Conservation (phyloP, 179 eudicot species). For the Spergularia azorica region DNA sequence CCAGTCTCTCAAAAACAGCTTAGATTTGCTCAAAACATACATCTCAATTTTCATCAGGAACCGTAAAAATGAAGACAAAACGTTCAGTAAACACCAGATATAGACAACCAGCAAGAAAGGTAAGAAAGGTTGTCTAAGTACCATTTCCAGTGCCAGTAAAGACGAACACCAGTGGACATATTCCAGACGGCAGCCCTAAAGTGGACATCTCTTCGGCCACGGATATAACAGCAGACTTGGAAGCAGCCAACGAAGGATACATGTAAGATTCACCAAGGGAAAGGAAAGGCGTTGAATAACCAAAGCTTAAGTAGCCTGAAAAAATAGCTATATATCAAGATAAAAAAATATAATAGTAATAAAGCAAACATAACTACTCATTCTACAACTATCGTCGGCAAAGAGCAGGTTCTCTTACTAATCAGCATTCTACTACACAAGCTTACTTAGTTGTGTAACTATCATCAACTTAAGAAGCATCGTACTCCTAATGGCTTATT, state of each 20-base stretch:
- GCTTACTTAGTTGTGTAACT: too few relatives aligned
- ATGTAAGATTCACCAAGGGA: slow-evolving; percentile 90
- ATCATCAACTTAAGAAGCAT: too few relatives aligned
- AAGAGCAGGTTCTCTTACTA: too few relatives aligned
- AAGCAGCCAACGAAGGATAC: slow-evolving; percentile 93
- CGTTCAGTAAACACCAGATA: too few relatives aligned
- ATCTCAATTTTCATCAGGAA: too few relatives aligned
- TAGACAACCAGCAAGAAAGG: too few relatives aligned
- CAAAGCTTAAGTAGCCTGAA: slow-evolving; percentile 84
- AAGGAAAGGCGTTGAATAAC: slow-evolving; percentile 93
- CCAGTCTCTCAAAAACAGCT: not conserved
- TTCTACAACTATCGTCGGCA: too few relatives aligned
- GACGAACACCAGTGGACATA: slow-evolving; percentile 89
- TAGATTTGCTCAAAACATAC: not conserved
- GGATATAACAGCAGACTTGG: slow-evolving; percentile 90
- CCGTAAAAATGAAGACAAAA: too few relatives aligned
- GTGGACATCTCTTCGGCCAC: slow-evolving; percentile 94
- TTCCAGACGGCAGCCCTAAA: slow-evolving; percentile 76
- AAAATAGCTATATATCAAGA: slow-evolving; percentile 10
- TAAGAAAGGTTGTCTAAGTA: slow-evolving; percentile 26
- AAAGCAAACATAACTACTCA: too few relatives aligned
- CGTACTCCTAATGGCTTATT: too few relatives aligned
- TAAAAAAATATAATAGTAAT: too few relatives aligned
- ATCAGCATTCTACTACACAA: too few relatives aligned
- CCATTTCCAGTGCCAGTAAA: slow-evolving; percentile 99